Conservation (phyloP, 2,329 filamentous ascomycete species). For the Alternaria atra region DNA sequence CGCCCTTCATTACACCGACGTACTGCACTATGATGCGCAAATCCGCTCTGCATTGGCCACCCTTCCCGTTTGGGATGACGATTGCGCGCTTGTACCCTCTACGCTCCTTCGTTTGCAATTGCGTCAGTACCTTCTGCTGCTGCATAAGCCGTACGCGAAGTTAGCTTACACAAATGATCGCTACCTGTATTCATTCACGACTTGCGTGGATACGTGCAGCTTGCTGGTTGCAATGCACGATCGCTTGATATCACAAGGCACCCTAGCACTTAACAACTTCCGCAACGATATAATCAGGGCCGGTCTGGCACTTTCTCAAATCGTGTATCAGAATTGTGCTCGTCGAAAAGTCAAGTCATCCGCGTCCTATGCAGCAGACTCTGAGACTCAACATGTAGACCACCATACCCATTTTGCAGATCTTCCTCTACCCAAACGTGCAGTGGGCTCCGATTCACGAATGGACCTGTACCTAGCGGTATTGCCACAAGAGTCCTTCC, state of each 20-base stretch:
- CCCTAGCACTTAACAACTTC: conserved; percentile 35
- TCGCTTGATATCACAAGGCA: conserved; percentile 29
- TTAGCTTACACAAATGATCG: conserved; percentile 35
- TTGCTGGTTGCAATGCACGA: conserved; percentile 38
- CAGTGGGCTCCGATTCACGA: conserved; percentile 7
- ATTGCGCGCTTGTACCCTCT: conserved; percentile 24
- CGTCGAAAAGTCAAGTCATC: conserved; percentile 14
- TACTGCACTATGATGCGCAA: conserved; percentile 45
- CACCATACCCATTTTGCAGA: conserved; percentile 14
- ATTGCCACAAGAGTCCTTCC: conserved; percentile 37
- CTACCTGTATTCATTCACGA: conserved; percentile 44
- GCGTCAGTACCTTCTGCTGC: conserved; percentile 45
- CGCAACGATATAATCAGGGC: conserved; percentile 45
- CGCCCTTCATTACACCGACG: conserved; percentile 41
- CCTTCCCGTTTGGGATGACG: conserved; percentile 38
- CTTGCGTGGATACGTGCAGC: conserved; percentile 40
- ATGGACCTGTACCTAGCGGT: conserved; percentile 22
- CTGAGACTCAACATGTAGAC: conserved; percentile 16
- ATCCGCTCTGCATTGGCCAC: conserved; percentile 33
- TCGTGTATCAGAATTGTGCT: conserved; percentile 39
- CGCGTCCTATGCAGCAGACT: neutral
- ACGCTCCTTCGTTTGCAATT: conserved; percentile 45
- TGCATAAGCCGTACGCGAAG: conserved; percentile 47
- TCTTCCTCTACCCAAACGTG: neutral
- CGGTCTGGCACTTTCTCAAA: conserved; percentile 37